These are phyloP conservation scores for Datisca glomerata DNA, from an alignment of 306 rosid species.

Conservation along the genomic window DNA sequence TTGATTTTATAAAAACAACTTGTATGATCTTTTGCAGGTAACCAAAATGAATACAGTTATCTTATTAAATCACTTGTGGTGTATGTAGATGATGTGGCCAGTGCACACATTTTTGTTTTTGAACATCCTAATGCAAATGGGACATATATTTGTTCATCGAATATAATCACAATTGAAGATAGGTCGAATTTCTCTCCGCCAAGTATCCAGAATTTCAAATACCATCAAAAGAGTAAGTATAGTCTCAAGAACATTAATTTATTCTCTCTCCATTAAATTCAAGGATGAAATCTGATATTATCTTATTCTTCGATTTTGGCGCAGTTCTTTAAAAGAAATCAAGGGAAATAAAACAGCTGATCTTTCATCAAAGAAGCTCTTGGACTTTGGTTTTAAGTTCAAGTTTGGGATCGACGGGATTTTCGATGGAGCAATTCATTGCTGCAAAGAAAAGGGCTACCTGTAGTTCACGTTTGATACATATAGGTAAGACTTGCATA, in stretches of 20 bases:
- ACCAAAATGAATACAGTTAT: slow-evolving; percentile 18
- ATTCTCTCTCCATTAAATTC: neutral
- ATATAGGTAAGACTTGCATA: too few species aligned
- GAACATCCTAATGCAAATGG: slow-evolving; percentile 43
- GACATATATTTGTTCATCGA: slow-evolving; percentile 50
- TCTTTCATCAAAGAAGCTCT: slow-evolving; percentile 34
- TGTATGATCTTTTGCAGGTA: slow-evolving; percentile 28
- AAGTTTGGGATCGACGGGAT: slow-evolving; percentile 33
- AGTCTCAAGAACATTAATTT: neutral
- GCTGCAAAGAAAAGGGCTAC: slow-evolving; percentile 31
- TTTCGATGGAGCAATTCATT: slow-evolving; percentile 29
- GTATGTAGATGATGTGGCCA: slow-evolving; percentile 48
- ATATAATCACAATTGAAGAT: slow-evolving; percentile 15
- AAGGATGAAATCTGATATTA: neutral
- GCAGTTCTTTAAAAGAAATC: slow-evolving; percentile 23
- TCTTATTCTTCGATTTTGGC: neutral
- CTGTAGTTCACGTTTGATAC: too few species aligned
- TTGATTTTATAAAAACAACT: too few species aligned
- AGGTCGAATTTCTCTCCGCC: slow-evolving; percentile 17
- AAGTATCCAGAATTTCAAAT: slow-evolving; percentile 37
- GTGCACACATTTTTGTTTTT: slow-evolving; percentile 45
- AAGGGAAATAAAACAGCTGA: slow-evolving; percentile 4
- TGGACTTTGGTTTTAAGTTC: slow-evolving; percentile 35
- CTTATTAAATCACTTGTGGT: slow-evolving; percentile 22
- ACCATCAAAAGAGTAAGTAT: slow-evolving; percentile 51